Evolutionary conservation across 768 basidiomycete species (phyloP), one percentile per base, ranked within the genome.

Genomic region (Rhodosporidiobolus sp.): DNA sequence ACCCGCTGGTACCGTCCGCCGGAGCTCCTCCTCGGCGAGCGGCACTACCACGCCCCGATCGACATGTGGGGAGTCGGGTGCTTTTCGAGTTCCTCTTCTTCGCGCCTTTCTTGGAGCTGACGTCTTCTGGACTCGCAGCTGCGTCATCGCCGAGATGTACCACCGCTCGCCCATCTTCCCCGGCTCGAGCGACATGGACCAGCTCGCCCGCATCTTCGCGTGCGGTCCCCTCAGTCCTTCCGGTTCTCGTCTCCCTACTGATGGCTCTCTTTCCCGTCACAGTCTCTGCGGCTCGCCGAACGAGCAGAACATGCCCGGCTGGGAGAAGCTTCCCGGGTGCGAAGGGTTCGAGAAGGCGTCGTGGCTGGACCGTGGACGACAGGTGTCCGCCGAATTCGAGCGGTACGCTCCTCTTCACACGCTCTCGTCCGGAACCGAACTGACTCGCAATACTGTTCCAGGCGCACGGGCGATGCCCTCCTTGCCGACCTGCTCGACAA

Each of bases 1-100:
- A 95, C 93, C 17, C 83, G 92, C 55, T 96, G 93, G 94, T 96
- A 96, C 78, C 87, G 94, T 28, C 92, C 94, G 24, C 94, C 94
- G 0, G 93, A 96, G 84, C 83, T 99, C 4, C 84, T 99, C 20
- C 84, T 99, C 22, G 94, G 94, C 52, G 90, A 91, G 24, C 85
- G 88, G 57, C 87, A 90, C 72, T 98, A 99, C 76, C 92, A 92
- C 16, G 90, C 91, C 1, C 92, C 93, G 76, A 89, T 99, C 54
- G 96, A 99, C 81, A 89, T 99, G 78, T 99, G 96, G 96, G 93
- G 95, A 12, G 88, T 98, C 64, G 96, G 95, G 88, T 94, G 79
- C 77, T 88, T 83, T 30, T 43, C 8, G n/a, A n/a, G n/a, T n/a
- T 32, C 50, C 38, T 58, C 22, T 32, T 26, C 35, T 34, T 43